Evolutionary conservation across 805 yeast genomes (phyloP).

Genomic region (Kluyveromyces nonfermentans): DNA sequence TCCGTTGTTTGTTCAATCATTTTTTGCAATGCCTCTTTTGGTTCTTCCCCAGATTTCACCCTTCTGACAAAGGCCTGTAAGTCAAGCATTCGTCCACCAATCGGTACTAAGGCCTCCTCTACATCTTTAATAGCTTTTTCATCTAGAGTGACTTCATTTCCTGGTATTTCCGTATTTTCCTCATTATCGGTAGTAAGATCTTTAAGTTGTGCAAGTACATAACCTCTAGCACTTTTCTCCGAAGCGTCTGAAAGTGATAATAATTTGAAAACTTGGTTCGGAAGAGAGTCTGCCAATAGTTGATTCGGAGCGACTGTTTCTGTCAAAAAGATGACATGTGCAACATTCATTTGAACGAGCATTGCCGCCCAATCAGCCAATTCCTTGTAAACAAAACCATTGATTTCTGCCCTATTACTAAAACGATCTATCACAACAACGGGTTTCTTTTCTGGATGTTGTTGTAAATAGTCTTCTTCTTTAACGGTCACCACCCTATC

Average conservation of each 20-base stretch:
- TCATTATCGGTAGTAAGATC: conserved; percentile 24
- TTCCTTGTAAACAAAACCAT: conserved; percentile 59
- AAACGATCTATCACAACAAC: conserved; percentile 76
- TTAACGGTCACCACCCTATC: conserved; percentile 34
- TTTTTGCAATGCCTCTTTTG: conserved; percentile 63
- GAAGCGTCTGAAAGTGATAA: conserved; percentile 77
- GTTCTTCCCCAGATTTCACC: conserved; percentile 78
- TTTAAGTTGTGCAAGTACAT: conserved; percentile 49
- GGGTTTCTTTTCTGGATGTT: conserved; percentile 78
- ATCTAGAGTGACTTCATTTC: conserved; percentile 6
- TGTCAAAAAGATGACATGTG: conserved; percentile 84
- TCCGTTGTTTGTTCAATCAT: conserved; percentile 81
- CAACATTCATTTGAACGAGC: conserved; percentile 65
- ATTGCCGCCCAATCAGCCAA: conserved; percentile 85
- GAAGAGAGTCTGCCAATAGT: conserved; percentile 60
- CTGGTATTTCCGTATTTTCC: conserved; percentile 17
- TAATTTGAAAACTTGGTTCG: conserved; percentile 77
- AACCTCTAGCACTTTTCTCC: conserved; percentile 54
- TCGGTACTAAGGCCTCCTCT: conserved; percentile 52
- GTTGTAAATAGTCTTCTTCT: conserved; percentile 76
- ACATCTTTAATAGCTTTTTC: conserved; percentile 31
- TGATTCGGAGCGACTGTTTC: conserved; percentile 75
- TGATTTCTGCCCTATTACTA: conserved; percentile 46
- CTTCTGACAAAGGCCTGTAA: conserved; percentile 85
- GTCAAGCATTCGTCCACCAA: conserved; percentile 95